Base-by-base conservation (phyloP, 1,284 basidiomycete species). In the Chalciporus sp. region DNA sequence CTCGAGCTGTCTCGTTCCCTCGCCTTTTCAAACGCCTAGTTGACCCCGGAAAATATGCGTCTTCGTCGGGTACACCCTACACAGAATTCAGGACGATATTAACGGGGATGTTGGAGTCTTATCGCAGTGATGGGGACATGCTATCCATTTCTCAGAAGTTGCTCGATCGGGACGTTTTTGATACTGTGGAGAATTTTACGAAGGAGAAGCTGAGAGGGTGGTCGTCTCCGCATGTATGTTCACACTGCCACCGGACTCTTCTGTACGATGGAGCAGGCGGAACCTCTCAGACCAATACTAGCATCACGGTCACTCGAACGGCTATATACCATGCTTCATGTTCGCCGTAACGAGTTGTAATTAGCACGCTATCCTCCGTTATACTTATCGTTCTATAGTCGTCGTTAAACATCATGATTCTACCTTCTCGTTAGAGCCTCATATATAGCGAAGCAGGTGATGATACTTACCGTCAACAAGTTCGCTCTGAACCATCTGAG, bases 101-200 rank as follows among this genome's bases (percentile, higher is more conserved):
- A 20, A 89, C 88, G 1, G 90, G 93, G 28, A 99, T 99, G 94
- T 76, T 98, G 59, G 93, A 95, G 63, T 91, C 94, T 2, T 98
- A 98, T 74, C 85, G 89, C 20, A 85, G 90, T 6, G 95, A 99
- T 60, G 88, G 89, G 23, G 95, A 98, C 62, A 84, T 96, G 77
- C 78, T 99, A n/a, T 74, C 80, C 31, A 94, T 98, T 65, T 91
- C 93, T 14, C 92, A 91, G 62, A 85, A 88, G 57, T 76, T 98
- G 23, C 78, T 95, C 39, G 84, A 92, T 60, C 82, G 88, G 20
- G 96, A 98, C 68, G 74, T 95, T 29, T 95, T 90, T 58, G 83
- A 86, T 50, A 82, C 83, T 1, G 76, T 95, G 49, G 84, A 86
- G 39, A 73, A 80, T 52, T 72, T 76, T n/a, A 72, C 76, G 14